Conservation (phyloP, 805 yeast species). For the Wickerhamomyces sydowiorum region DNA sequence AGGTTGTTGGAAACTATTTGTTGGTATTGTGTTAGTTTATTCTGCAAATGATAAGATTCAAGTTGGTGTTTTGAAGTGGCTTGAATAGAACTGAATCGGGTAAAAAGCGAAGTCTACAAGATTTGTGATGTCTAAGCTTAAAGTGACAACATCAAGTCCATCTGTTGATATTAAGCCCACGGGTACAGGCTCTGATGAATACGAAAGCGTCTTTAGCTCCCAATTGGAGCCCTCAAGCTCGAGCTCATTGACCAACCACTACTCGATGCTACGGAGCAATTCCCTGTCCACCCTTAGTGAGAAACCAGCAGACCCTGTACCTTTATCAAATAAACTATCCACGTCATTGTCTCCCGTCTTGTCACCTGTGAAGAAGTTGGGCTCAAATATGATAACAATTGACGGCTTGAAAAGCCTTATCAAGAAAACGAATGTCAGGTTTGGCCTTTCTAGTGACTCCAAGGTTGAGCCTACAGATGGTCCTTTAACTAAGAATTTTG, state of each 20-base stretch:
- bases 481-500: constrained; percentile 17
- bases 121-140: background rate
- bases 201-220: background rate
- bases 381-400: background rate
- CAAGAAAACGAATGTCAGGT: constrained; percentile 10
- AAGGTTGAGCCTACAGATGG: constrained; percentile 12
- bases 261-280: constrained; percentile 12
- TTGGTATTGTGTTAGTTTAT: background rate
- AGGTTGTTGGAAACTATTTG: too few relatives aligned
- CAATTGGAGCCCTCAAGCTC: constrained; percentile 2
- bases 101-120: background rate
- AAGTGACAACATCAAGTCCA: background rate
- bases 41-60: background rate
- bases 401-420: constrained; percentile 8
- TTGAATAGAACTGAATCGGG: too few relatives aligned
- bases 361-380: constrained; percentile 7
- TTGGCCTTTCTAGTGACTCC: constrained; percentile 6
- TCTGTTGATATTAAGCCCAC: background rate
- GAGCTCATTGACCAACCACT: constrained; percentile 12
- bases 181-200: background rate
- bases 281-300: background rate
- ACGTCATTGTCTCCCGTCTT: constrained; percentile 5
- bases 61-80: background rate
- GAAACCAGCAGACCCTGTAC: background rate
- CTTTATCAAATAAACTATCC: constrained; percentile 1